Evolutionary conservation across 306 rosid species (phyloP).

Genomic region (Dalbergia oliveri): DNA sequence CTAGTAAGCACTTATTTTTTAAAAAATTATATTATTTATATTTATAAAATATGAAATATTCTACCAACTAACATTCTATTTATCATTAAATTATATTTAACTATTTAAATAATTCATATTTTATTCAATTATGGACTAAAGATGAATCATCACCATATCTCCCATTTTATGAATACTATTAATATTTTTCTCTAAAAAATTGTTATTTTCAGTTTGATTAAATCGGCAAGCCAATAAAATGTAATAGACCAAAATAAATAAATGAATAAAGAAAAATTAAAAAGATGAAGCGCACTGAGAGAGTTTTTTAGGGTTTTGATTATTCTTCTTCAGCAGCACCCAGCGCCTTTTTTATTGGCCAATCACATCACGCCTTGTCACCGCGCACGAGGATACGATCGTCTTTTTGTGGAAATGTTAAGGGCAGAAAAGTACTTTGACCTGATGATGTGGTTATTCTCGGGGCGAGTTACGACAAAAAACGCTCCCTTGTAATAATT

Average conservation of each 20-base stretch:
- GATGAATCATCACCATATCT: too few relatives aligned
- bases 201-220: conserved; percentile 45
- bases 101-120: too few relatives aligned
- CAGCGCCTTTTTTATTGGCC: conserved; percentile 35
- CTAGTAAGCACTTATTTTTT: background rate
- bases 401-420: conserved; percentile 17
- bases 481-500: conserved; percentile 27
- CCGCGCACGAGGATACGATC: conserved; percentile 19
- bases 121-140: background rate
- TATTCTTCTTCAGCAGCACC: conserved; percentile 42
- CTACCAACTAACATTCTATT: too few relatives aligned
- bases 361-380: conserved; percentile 54
- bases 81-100: too few relatives aligned
- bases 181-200: background rate
- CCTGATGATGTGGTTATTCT: conserved; percentile 18
- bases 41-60: too few relatives aligned
- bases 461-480: conserved; percentile 41
- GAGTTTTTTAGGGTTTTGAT: conserved; percentile 49
- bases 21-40: too few relatives aligned
- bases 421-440: conserved; percentile 36
- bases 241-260: background rate
- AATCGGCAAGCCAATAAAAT: conserved; percentile 51
- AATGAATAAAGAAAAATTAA: background rate
- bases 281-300: conserved; percentile 61
- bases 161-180: too few relatives aligned